A percentile compares a stretch with the other conserved stretches of the same genome.
These are phyloP conservation scores for Aspergillus phoenicis DNA, from an alignment of 2,329 filamentous ascomycete species.

Conservation along the genomic window DNA sequence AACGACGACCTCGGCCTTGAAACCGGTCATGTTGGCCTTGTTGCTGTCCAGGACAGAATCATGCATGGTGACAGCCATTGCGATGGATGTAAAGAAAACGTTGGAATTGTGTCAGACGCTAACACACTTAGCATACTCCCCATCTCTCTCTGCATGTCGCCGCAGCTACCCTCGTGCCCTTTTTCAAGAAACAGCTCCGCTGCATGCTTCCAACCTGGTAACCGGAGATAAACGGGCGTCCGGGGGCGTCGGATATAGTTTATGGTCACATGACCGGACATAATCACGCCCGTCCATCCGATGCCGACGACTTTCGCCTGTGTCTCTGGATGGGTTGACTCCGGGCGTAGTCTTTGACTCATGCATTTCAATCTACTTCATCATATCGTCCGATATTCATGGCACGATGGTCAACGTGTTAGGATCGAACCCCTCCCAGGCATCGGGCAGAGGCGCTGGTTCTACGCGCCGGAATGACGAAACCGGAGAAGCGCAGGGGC, in stretches of 20 bases:
- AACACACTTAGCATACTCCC: background rate
- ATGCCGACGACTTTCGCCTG: background rate
- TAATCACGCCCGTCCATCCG: background rate
- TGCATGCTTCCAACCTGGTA: background rate
- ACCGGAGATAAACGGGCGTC: background rate
- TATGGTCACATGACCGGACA: background rate
- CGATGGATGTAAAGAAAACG: background rate
- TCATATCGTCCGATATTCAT: background rate
- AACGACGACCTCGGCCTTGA: background rate
- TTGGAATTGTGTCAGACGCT: background rate
- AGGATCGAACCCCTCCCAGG: background rate
- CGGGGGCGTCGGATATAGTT: background rate
- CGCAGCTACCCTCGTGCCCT: background rate
- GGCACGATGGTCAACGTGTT: background rate
- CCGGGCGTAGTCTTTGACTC: background rate
- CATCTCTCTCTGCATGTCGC: background rate
- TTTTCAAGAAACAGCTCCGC: background rate
- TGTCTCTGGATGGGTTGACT: too few relatives aligned
- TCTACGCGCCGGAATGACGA: background rate
- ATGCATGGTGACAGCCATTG: background rate
- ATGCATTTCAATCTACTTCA: background rate
- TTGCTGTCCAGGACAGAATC: background rate
- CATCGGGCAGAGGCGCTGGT: background rate
- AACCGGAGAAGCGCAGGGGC: background rate
- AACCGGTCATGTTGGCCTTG: conserved; percentile 3